A percentile compares a stretch with the other conserved stretches of the same genome.
Evolutionary conservation across 352 stramenopile genomes (phyloP).

Genomic region (Globisporangium solare): DNA sequence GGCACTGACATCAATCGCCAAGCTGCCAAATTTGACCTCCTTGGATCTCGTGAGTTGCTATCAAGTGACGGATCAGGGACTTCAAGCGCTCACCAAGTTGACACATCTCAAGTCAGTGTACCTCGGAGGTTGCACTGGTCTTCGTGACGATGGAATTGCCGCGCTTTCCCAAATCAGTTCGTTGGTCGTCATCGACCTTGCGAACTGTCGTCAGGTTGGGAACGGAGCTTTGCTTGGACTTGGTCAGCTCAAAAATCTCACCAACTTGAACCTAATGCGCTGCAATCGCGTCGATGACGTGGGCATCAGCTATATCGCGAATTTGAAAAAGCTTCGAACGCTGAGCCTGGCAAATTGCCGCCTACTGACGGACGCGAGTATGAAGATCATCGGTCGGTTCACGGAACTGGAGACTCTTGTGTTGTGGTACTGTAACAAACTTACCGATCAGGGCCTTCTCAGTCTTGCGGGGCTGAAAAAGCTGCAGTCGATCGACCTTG

Average conservation of each 20-base stretch:
- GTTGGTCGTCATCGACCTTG: constrained; percentile 61
- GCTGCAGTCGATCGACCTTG: constrained; percentile 66
- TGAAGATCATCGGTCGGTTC: constrained; percentile 38
- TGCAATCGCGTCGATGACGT: constrained; percentile 67
- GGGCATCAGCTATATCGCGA: constrained; percentile 38
- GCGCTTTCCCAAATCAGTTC: constrained; percentile 30
- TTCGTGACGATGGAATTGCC: constrained; percentile 59
- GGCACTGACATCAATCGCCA: constrained; percentile 40
- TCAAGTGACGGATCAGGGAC: constrained; percentile 50
- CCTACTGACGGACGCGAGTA: constrained; percentile 55
- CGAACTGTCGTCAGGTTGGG: constrained; percentile 72
- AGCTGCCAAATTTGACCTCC: constrained; percentile 49
- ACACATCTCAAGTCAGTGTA: constrained; percentile 59
- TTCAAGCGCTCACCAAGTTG: constrained; percentile 33
- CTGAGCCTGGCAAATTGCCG: constrained; percentile 83
- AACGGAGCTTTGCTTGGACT: constrained; percentile 54
- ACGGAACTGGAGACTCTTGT: constrained; percentile 54
- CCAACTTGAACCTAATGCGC: constrained; percentile 76
- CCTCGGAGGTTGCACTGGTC: constrained; percentile 48
- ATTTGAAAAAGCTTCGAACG: constrained; percentile 46
- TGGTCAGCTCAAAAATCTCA: constrained; percentile 50
- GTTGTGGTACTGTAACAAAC: constrained; percentile 84
- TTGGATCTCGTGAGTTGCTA: constrained; percentile 81
- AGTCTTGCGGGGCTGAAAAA: constrained; percentile 35
- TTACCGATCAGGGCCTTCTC: constrained; percentile 56